Conservation (phyloP, 495 filamentous ascomycete species). For the Massariosphaeria phaeospora region DNA sequence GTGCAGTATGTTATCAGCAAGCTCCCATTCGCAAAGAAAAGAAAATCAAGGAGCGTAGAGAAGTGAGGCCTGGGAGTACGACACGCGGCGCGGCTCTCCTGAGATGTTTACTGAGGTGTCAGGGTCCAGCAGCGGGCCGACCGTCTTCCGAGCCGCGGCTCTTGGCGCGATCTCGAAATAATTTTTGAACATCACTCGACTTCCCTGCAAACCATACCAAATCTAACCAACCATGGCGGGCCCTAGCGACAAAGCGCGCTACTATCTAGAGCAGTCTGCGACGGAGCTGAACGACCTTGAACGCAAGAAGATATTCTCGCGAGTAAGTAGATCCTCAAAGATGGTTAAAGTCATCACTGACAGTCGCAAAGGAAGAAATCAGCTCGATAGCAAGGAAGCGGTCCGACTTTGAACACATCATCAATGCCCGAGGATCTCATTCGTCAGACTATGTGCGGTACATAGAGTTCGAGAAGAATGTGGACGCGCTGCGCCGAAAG, state of each 20-base stretch:
- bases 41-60: conserved; percentile 37
- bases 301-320: conserved; percentile 79
- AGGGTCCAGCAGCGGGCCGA: background rate
- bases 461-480: conserved; percentile 83
- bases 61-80: background rate
- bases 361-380: conserved; percentile 67
- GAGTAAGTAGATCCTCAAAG: conserved; percentile 46
- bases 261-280: conserved; percentile 84
- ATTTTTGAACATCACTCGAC: background rate
- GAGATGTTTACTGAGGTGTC: conserved; percentile 13
- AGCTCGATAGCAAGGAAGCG: conserved; percentile 78
- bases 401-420: conserved; percentile 85
- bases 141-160: conserved; percentile 10
- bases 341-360: background rate
- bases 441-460: conserved; percentile 79
- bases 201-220: no score
- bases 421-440: conserved; percentile 72
- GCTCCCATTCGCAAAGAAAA: conserved; percentile 27
- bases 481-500: conserved; percentile 76
- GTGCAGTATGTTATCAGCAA: no score
- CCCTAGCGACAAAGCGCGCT: conserved; percentile 88
- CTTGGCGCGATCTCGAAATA: conserved; percentile 4
- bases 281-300: conserved; percentile 86
- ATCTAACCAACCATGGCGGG: conserved; percentile 62
- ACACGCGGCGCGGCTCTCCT: conserved; percentile 12